Evolutionary conservation across 1,284 basidiomycete species (phyloP).

Genomic region (Butyriboletus regius): DNA sequence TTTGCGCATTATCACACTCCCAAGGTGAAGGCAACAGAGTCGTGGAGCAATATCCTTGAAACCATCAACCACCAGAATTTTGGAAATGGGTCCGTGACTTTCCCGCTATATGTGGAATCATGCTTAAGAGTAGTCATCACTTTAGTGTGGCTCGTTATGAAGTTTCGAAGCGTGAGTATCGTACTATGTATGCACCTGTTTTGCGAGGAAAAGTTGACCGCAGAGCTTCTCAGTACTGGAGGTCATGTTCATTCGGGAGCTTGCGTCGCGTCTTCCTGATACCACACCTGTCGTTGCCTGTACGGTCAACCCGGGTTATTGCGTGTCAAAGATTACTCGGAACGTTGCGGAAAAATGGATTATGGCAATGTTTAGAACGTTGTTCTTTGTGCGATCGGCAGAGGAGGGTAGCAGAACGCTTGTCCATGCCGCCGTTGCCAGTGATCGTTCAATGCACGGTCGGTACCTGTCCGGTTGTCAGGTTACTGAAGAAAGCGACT

Average conservation of each 20-base stretch:
- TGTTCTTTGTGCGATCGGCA: constrained; percentile 11
- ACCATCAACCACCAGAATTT: constrained; percentile 14
- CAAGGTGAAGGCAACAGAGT: not conserved
- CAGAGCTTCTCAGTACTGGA: constrained; percentile 18
- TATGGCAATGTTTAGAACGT: not conserved
- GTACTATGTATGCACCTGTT: not conserved
- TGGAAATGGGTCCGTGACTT: constrained; percentile 9
- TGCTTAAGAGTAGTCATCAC: not conserved
- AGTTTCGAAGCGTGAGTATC: constrained; percentile 30
- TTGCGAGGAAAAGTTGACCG: constrained; percentile 1
- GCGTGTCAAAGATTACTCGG: constrained; percentile 19
- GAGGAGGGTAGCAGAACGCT: constrained; percentile 24
- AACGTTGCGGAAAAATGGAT: constrained; percentile 4
- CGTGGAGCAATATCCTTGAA: constrained; percentile 12
- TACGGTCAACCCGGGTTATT: constrained; percentile 31
- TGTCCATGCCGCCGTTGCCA: constrained; percentile 20
- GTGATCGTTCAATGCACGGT: constrained; percentile 21
- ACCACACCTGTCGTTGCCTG: constrained; percentile 24
- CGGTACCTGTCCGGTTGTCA: constrained; percentile 19
- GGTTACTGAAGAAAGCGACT: constrained; percentile 19
- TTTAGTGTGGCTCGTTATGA: constrained; percentile 25
- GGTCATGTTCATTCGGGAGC: constrained; percentile 27
- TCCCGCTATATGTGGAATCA: not conserved
- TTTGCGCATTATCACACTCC: constrained; percentile 9
- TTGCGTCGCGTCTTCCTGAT: constrained; percentile 24